Evolutionary conservation across 208 protist genomes (phyloP).

Genomic region (Plasmodiophora brassicae): DNA sequence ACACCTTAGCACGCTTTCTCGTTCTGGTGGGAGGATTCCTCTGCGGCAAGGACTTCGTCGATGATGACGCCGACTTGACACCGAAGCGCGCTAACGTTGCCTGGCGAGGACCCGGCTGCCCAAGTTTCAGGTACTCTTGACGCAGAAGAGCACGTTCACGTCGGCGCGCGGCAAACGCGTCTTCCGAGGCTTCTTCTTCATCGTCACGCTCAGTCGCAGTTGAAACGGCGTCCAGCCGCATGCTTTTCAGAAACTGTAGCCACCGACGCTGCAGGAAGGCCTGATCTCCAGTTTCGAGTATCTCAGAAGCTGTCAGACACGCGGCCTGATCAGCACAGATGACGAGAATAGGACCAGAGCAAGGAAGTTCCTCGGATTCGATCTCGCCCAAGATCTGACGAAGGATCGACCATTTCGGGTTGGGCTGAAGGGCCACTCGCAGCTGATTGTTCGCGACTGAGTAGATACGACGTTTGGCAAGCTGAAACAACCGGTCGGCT

Average conservation of each 20-base stretch:
- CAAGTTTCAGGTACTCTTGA: neutral
- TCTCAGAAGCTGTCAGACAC: neutral
- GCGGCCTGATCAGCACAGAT: neutral
- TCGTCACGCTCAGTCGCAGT: neutral
- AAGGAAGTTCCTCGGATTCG: neutral
- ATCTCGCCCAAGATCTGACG: conserved; percentile 9
- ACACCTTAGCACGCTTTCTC: neutral
- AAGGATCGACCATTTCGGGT: conserved; percentile 1
- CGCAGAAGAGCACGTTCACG: neutral
- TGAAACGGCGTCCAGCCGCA: neutral
- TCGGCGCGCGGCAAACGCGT: neutral
- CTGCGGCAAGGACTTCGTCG: neutral
- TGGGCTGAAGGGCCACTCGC: neutral
- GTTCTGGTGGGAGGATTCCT: neutral
- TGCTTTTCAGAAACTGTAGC: neutral
- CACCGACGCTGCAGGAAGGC: neutral
- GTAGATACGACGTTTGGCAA: conserved; percentile 3
- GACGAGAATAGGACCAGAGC: neutral
- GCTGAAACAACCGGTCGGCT: neutral
- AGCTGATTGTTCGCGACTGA: neutral
- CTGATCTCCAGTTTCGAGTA: neutral
- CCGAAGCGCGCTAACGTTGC: neutral
- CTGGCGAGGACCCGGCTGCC: neutral
- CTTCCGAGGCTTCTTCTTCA: neutral
- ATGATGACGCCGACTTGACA: neutral